A percentile compares a stretch with the other conserved stretches of the same genome.
These are phyloP conservation scores for Dalbergia cochinchinensis DNA, from an alignment of 306 rosid genomes.

Conservation along the genomic window DNA sequence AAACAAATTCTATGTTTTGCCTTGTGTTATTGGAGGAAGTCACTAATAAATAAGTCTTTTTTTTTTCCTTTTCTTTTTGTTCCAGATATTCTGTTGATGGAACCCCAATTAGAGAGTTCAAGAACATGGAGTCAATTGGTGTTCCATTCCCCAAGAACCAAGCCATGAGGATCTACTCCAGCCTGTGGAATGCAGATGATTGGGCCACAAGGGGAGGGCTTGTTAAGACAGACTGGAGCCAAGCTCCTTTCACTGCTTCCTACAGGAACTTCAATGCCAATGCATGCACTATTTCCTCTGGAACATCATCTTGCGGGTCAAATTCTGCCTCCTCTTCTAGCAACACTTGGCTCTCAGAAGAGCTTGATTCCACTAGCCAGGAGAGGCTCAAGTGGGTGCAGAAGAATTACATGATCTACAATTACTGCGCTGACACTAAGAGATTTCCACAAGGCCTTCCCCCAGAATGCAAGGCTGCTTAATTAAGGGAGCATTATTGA, in stretches of 20 bases:
- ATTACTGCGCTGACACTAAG: conserved; percentile 56
- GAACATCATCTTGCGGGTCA: conserved; percentile 56
- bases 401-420: conserved; percentile 73
- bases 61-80: not conserved
- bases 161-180: conserved; percentile 69
- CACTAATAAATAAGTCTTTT: not conserved
- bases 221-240: conserved; percentile 72
- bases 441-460: conserved; percentile 53
- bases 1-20: not conserved
- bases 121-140: conserved; percentile 66
- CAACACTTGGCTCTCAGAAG: conserved; percentile 49
- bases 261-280: conserved; percentile 65
- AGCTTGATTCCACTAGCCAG: conserved; percentile 52
- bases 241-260: conserved; percentile 74
- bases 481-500: not conserved
- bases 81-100: conserved; percentile 73
- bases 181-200: conserved; percentile 79
- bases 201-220: conserved; percentile 89
- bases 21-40: not conserved
- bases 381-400: conserved; percentile 61
- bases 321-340: not conserved
- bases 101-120: conserved; percentile 74
- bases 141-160: conserved; percentile 71
- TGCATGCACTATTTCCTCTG: conserved; percentile 60
- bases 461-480: conserved; percentile 27